Percentiles rank a stretch among this genome's conserved stretches.
Conservation (phyloP, 2,329 filamentous ascomycete genomes). For the Epichloe uncinata region DNA sequence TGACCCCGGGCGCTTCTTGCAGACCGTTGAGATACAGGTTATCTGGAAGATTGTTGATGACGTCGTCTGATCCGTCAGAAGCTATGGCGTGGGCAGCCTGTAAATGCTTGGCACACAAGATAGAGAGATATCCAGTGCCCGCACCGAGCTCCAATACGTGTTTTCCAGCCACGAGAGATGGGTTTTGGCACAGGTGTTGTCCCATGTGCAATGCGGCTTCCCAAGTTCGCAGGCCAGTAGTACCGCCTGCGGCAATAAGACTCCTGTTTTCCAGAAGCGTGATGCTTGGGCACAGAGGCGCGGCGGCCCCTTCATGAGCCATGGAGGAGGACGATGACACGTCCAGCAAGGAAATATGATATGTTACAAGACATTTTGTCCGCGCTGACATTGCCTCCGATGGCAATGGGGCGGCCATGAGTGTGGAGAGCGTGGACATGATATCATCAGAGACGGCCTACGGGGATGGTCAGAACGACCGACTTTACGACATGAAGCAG, state of each 20-base stretch:
- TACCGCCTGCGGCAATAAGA: conserved; percentile 56
- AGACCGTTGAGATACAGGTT: conserved; percentile 58
- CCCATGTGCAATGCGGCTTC: conserved; percentile 66
- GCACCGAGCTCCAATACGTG: conserved; percentile 59
- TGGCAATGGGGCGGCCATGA: conserved; percentile 51
- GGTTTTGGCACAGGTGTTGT: conserved; percentile 46
- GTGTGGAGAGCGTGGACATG: conserved; percentile 51
- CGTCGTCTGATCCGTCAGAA: conserved; percentile 62
- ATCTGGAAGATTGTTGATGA: conserved; percentile 52
- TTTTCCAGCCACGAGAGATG: conserved; percentile 34
- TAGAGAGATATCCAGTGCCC: conserved; percentile 63
- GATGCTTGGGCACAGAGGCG: conserved; percentile 23
- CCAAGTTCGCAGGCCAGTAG: conserved; percentile 69
- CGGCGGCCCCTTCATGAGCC: neutral
- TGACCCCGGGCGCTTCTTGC: conserved; percentile 31
- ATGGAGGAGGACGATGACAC: conserved; percentile 9
- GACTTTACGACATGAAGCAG: neutral
- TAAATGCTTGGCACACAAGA: conserved; percentile 59
- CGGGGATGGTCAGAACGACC: conserved; percentile 12
- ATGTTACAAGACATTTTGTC: conserved; percentile 63
- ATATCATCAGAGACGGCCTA: conserved; percentile 78
- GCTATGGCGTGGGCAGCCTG: conserved; percentile 45
- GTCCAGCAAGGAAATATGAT: conserved; percentile 32
- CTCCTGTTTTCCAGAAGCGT: conserved; percentile 56
- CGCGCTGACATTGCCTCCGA: conserved; percentile 54